Conservation (phyloP, 768 basidiomycete species). For the Amanita polypyramis region DNA sequence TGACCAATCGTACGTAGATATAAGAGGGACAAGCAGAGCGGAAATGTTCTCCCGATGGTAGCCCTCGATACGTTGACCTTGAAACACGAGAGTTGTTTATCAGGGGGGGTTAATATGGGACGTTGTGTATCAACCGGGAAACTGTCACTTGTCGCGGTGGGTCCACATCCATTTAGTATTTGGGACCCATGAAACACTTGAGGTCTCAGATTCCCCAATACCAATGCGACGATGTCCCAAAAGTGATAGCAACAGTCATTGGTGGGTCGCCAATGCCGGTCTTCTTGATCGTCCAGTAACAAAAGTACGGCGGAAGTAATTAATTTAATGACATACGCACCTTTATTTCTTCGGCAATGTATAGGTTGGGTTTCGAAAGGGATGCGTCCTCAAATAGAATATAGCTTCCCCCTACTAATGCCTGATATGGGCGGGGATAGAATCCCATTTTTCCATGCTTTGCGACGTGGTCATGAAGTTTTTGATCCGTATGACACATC, state of each 20-base stretch:
- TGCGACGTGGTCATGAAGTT: constrained; percentile 58
- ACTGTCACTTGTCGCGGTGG: constrained; percentile 19
- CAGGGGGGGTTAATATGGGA: constrained; percentile 72
- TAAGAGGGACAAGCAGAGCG: constrained; percentile 10
- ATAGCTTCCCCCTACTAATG: constrained; percentile 86
- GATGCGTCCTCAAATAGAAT: constrained; percentile 62
- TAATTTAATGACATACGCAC: constrained; percentile 35
- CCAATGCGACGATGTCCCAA: constrained; percentile 12
- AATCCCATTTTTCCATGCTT: constrained; percentile 55
- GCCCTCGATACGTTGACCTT: constrained; percentile 71
- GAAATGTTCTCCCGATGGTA: constrained; percentile 79
- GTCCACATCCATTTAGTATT: constrained; percentile 13
- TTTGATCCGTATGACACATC: constrained; percentile 96
- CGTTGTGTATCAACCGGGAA: constrained; percentile 89
- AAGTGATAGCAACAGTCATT: constrained; percentile 36
- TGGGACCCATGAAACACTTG: constrained; percentile 38
- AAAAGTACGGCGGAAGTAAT: constrained; percentile 6
- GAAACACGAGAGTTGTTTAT: constrained; percentile 80
- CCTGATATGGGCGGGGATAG: constrained; percentile 65
- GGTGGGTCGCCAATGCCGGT: constrained; percentile 70
- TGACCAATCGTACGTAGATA: constrained; percentile 11
- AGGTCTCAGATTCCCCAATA: constrained; percentile 37
- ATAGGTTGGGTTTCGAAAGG: constrained; percentile 43
- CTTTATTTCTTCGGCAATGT: constrained; percentile 31
- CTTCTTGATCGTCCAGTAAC: constrained; percentile 79